These are phyloP conservation scores for Amanita subjunquillea DNA, from an alignment of 768 basidiomycete genomes.

Conservation along the genomic window DNA sequence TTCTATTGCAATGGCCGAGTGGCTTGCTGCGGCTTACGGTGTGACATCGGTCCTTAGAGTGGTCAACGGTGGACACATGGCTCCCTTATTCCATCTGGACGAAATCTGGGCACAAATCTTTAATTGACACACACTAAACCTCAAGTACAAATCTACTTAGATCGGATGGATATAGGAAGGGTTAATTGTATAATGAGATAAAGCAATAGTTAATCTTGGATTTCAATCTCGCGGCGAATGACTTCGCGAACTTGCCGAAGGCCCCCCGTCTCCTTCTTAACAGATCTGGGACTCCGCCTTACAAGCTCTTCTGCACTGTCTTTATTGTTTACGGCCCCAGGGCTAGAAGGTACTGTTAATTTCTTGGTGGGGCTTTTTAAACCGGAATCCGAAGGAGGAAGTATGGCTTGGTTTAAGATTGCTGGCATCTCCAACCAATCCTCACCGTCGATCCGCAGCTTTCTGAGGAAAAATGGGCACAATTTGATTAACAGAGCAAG, in stretches of 20 bases:
- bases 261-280: slow-evolving; percentile 63
- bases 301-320: slow-evolving; percentile 50
- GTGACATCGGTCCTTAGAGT: slow-evolving; percentile 29
- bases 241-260: slow-evolving; percentile 75
- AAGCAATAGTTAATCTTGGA: slow-evolving; percentile 43
- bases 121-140: slow-evolving; percentile 3
- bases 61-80: slow-evolving; percentile 41
- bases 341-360: slow-evolving; percentile 31
- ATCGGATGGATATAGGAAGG: slow-evolving; percentile 12
- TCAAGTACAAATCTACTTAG: slow-evolving; percentile 10
- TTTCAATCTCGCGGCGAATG: slow-evolving; percentile 68
- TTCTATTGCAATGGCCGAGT: slow-evolving; percentile 34
- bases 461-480: slow-evolving; percentile 75
- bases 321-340: slow-evolving; percentile 35
- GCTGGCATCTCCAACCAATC: slow-evolving; percentile 59
- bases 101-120: slow-evolving; percentile 33
- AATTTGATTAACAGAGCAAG: slow-evolving; percentile 52
- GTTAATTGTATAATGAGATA: slow-evolving; percentile 14
- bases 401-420: slow-evolving; percentile 14
- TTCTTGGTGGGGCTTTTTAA: slow-evolving; percentile 28
- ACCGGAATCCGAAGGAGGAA: slow-evolving; percentile 13
- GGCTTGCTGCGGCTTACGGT: slow-evolving; percentile 33
- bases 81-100: slow-evolving; percentile 32
- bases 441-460: slow-evolving; percentile 46
- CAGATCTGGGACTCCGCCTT: slow-evolving; percentile 60